These are phyloP conservation scores for Zalerion maritima DNA, from an alignment of 495 filamentous ascomycete genomes.

Conservation along the genomic window DNA sequence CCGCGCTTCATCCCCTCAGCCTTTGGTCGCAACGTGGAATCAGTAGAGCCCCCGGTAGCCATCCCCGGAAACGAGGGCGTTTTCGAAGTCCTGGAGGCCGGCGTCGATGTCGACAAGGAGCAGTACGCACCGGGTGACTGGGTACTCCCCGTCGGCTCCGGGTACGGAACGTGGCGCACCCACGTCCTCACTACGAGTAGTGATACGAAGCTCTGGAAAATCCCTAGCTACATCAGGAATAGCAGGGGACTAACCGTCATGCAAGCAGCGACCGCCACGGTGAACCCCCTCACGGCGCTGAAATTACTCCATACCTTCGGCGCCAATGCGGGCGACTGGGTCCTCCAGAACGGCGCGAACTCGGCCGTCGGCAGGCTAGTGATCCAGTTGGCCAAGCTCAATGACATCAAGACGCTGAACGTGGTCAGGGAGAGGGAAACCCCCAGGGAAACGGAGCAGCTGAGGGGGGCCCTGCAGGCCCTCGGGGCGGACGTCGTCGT, in stretches of 20 bases:
- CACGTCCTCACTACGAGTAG: slow-evolving; percentile 55
- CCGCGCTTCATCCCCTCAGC: slow-evolving; percentile 66
- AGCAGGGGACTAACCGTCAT: slow-evolving; percentile 53
- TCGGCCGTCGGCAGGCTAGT: slow-evolving; percentile 78
- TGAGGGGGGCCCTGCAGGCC: slow-evolving; percentile 54
- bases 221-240: too few relatives aligned
- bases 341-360: slow-evolving; percentile 94
- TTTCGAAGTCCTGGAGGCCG: slow-evolving; percentile 64
- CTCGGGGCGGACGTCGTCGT: slow-evolving; percentile 73
- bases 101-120: slow-evolving; percentile 40
- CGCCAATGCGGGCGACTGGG: slow-evolving; percentile 62
- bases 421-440: slow-evolving; percentile 57
- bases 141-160: slow-evolving; percentile 70
- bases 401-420: slow-evolving; percentile 81
- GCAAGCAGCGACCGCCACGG: slow-evolving; percentile 71
- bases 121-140: slow-evolving; percentile 56
- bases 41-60: too few relatives aligned
- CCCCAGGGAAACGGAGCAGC: slow-evolving; percentile 41
- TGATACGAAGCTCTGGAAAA: slow-evolving; percentile 43
- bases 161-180: slow-evolving; percentile 86
- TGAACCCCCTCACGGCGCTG: slow-evolving; percentile 90
- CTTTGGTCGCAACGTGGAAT: too few relatives aligned
- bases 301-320: slow-evolving; percentile 81
- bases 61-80: slow-evolving; percentile 75
- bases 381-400: slow-evolving; percentile 67